These are phyloP conservation scores for Arxiozyma slooffiae DNA, from an alignment of 1,139 yeast genomes.

Conservation along the genomic window DNA sequence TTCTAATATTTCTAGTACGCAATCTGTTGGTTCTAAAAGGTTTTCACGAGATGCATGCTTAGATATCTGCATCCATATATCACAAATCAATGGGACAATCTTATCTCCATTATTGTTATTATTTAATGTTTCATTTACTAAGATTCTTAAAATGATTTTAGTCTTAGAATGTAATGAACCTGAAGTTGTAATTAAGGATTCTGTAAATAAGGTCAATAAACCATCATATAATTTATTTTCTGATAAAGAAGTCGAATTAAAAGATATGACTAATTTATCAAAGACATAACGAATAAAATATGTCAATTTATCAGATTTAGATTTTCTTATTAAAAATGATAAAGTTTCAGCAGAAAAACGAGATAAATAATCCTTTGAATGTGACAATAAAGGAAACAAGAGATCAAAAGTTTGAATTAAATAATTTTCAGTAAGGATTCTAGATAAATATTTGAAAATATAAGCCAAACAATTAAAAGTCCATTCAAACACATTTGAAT, in stretches of 20 bases:
- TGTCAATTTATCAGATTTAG: slow-evolving; percentile 41
- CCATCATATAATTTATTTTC: slow-evolving; percentile 45
- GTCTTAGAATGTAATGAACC: slow-evolving; percentile 70
- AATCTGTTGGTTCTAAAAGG: slow-evolving; percentile 39
- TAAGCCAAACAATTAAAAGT: slow-evolving; percentile 79
- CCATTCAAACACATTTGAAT: slow-evolving; percentile 55
- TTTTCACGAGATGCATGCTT: slow-evolving; percentile 53
- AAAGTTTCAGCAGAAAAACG: slow-evolving; percentile 87
- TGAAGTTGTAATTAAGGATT: slow-evolving; percentile 63
- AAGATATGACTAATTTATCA: slow-evolving; percentile 24
- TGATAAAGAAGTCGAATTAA: slow-evolving; percentile 30
- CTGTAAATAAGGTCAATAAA: slow-evolving; percentile 54
- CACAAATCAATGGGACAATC: slow-evolving; percentile 43
- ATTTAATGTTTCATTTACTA: slow-evolving; percentile 35
- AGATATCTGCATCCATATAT: slow-evolving; percentile 50
- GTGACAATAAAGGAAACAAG: slow-evolving; percentile 54
- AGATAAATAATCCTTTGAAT: slow-evolving; percentile 53
- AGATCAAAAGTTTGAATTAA: slow-evolving; percentile 57
- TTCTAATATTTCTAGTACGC: slow-evolving; percentile 31
- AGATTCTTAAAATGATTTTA: slow-evolving; percentile 37
- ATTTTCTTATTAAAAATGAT: slow-evolving; percentile 71
- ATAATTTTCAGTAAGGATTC: slow-evolving; percentile 45
- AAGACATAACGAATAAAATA: slow-evolving; percentile 45
- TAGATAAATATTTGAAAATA: slow-evolving; percentile 75
- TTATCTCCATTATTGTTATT: slow-evolving; percentile 13